These are phyloP conservation scores for Pluteus cervinus DNA, from an alignment of 768 basidiomycete species.

Conservation along the genomic window DNA sequence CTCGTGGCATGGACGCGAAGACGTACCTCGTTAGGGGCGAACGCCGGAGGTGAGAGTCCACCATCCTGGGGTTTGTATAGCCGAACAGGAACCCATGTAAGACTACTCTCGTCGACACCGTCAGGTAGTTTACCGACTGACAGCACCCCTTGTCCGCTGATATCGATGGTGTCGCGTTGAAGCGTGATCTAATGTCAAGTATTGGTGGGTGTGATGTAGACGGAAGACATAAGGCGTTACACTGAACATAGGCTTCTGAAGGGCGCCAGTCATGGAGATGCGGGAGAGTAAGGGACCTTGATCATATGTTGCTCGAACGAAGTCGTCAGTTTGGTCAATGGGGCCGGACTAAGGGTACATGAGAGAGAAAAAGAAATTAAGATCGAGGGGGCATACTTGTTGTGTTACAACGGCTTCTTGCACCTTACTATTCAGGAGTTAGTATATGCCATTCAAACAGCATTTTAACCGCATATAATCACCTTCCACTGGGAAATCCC, in stretches of 20 bases:
- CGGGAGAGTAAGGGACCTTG: conserved; percentile 41
- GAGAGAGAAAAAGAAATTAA: too few relatives aligned
- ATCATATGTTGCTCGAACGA: conserved; percentile 35
- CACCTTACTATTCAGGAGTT: too few relatives aligned
- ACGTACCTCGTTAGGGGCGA: conserved; percentile 56
- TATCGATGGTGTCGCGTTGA: conserved; percentile 61
- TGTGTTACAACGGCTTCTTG: too few relatives aligned
- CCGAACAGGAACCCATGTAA: conserved; percentile 66
- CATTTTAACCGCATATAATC: conserved; percentile 1
- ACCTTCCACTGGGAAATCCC: conserved; percentile 66
- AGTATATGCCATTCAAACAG: too few relatives aligned
- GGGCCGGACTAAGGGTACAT: too few relatives aligned
- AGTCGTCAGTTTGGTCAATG: too few relatives aligned
- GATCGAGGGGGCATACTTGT: too few relatives aligned
- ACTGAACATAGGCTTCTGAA: conserved; percentile 43
- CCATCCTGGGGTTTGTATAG: conserved; percentile 44
- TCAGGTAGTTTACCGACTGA: conserved; percentile 62
- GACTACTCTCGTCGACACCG: conserved; percentile 35
- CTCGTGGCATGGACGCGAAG: too few relatives aligned
- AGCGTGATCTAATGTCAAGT: too few relatives aligned
- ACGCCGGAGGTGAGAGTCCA: conserved; percentile 48
- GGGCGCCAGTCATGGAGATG: conserved; percentile 29
- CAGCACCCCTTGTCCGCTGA: conserved; percentile 67
- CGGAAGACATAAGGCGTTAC: too few relatives aligned
- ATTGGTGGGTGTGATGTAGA: too few relatives aligned